Percentiles rank a stretch among this genome's conserved stretches.
Conservation (phyloP, 2,329 filamentous ascomycete species). For the Aplosporella prunicola region DNA sequence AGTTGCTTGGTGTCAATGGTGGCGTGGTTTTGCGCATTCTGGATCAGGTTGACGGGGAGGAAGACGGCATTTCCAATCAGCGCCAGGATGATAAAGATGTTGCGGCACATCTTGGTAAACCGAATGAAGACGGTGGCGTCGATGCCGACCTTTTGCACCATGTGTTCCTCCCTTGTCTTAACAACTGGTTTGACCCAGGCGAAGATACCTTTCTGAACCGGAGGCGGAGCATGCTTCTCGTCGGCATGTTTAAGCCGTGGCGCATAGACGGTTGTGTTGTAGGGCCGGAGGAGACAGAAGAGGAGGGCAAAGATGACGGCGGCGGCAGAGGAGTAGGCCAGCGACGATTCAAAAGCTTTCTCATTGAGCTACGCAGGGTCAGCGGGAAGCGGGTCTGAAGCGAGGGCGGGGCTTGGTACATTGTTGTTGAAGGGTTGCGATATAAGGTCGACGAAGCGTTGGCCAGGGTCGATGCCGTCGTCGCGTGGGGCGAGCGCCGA, state of each 20-base stretch:
- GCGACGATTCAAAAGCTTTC: slow-evolving; percentile 64
- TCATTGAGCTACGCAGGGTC: slow-evolving; percentile 38
- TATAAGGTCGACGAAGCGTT: slow-evolving; percentile 32
- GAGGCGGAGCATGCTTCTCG: slow-evolving; percentile 77
- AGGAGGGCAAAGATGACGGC: slow-evolving; percentile 63
- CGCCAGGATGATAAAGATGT: slow-evolving; percentile 69
- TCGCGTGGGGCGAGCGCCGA: not conserved
- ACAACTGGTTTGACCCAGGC: slow-evolving; percentile 77
- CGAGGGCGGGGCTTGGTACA: slow-evolving; percentile 13
- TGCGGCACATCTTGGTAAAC: slow-evolving; percentile 82
- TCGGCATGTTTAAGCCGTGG: slow-evolving; percentile 90
- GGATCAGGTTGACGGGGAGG: slow-evolving; percentile 65
- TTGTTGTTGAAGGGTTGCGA: slow-evolving; percentile 30
- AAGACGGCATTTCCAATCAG: slow-evolving; percentile 67
- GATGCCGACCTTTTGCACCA: slow-evolving; percentile 77
- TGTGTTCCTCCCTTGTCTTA: slow-evolving; percentile 63
- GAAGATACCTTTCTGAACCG: slow-evolving; percentile 76
- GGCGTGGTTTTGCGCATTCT: slow-evolving; percentile 21
- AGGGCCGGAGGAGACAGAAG: slow-evolving; percentile 85
- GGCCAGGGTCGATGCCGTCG: slow-evolving; percentile 13
- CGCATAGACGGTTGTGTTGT: slow-evolving; percentile 87
- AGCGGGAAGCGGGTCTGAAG: not conserved
- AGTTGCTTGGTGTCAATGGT: slow-evolving; percentile 21
- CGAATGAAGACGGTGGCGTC: slow-evolving; percentile 87
- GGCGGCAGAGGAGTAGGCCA: slow-evolving; percentile 70